Evolutionary conservation across 2,329 filamentous ascomycete species (phyloP), one percentile per base, ranked within the genome.

Genomic region (Colletotrichum sp.): DNA sequence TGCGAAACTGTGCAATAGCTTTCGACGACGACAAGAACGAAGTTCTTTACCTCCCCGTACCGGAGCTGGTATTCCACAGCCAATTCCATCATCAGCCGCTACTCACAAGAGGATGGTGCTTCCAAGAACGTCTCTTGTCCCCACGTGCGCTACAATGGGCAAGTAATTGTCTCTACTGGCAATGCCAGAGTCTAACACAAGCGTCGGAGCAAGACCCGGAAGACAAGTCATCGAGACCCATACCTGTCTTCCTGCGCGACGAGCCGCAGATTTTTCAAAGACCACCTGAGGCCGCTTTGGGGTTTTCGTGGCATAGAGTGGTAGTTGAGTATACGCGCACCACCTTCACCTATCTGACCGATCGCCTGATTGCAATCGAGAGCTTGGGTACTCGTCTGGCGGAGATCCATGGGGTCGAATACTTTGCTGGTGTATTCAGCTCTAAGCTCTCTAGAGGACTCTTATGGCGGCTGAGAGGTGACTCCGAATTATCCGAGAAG

Each of bases 391-490:
- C 44, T 0, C n/a, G 44, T 0, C n/a, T 52, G 6, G 44, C 44
- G 0, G 0, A 52, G n/a, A 52, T 52, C 12, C 44, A 52, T 0
- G 44, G 10, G 0, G n/a, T 13, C 44, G 44, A 52, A 0, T 52
- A 52, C n/a, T 52, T 21, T 1, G 44, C 44, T 6, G 44, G 44
- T 0, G 44, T 52, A 0, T 52, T 52, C 2, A 8, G 44, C n/a
- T 52, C n/a, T 0, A 0, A 52, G 0, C 44, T 52, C n/a, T 0
- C n/a, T 1, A 0, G 2, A 1, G 44, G 44, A 0, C 44, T 52
- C 0, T 0, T 21, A 0, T 52, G 44, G 44, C 44, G 44, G 3
- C n/a, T 52, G n/a, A 7, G 0, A 2, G 6, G 6, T 1, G 44
- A 21, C 2, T 7, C 3, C 3, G 44, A 21, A 13, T 2, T 0